Base-by-base conservation (phyloP, 805 yeast genomes). In the Pichia manshurica region DNA sequence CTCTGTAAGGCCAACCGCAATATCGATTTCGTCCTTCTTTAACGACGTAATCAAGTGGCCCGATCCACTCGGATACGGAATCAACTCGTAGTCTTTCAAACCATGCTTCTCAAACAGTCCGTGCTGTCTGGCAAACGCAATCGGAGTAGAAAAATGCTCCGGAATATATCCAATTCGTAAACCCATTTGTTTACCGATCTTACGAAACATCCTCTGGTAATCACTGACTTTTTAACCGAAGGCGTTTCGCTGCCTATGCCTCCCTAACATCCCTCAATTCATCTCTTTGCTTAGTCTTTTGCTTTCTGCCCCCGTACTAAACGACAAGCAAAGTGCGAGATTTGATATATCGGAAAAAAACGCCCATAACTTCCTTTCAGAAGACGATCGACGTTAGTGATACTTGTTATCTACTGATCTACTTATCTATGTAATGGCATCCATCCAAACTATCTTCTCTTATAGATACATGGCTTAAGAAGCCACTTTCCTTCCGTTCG, bases 401-500 rank as follows among this genome's bases (percentile, higher is more conserved):
- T n/a, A n/a, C n/a, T n/a, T n/a, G n/a, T n/a, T n/a, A n/a, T n/a
- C n/a, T n/a, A n/a, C n/a, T n/a, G n/a, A n/a, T n/a, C n/a, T n/a
- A n/a, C n/a, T n/a, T n/a, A n/a, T n/a, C n/a, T n/a, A n/a, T n/a
- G n/a, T n/a, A n/a, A n/a, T n/a, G n/a, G n/a, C n/a, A n/a, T n/a
- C n/a, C n/a, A n/a, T n/a, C n/a, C n/a, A n/a, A n/a, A n/a, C 29
- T 25, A 87, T 56, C 96, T 77, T 68, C 95, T 78, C 64, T 93
- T 93, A 67, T 93, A 93, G 51, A 93, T 87, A 69, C 99, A 93
- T 3, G 99, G 99, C 64, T 91, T 93, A 55, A 93, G 72, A 50
- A 91, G 69, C 95, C 96, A 87, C 58, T 83, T 77, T 9, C 95
- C 95, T 59, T 87, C 96, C 0, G 91, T 82, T 2, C 57, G 60